phyloP scores from a whole-genome alignment of 179 eudicot genomes.

The Patellifolia procumbens region DNA sequence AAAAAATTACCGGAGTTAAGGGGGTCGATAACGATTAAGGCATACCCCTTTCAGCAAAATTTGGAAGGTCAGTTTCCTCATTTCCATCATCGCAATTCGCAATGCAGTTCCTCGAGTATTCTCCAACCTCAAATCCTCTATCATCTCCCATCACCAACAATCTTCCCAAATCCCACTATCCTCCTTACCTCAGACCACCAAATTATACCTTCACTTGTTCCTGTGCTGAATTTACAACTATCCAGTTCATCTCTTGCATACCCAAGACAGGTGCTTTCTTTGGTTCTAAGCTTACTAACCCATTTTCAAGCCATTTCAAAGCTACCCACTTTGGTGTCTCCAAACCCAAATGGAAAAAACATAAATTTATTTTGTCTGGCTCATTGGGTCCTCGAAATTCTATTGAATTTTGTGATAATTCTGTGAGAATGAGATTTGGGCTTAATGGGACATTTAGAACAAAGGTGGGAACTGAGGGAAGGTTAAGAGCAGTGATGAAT shows the following conservation, averaged over 20 bases:
- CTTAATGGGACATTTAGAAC: conserved; percentile 12
- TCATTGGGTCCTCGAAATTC: conserved; percentile 18
- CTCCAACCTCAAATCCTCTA: conserved; percentile 15
- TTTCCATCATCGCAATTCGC: background rate
- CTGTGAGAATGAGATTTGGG: conserved; percentile 16
- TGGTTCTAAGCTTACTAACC: conserved; percentile 19
- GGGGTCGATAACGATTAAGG: background rate
- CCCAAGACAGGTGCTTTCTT: background rate
- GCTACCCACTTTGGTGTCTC: conserved; percentile 26
- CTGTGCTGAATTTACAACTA: background rate
- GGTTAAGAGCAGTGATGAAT: conserved; percentile 48
- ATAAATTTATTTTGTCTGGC: conserved; percentile 12
- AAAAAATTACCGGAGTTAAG: too few species aligned
- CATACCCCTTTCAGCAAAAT: background rate
- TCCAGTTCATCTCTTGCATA: conserved; percentile 20
- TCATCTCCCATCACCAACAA: conserved; percentile 13
- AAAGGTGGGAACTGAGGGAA: conserved; percentile 24
- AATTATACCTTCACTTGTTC: conserved; percentile 1
- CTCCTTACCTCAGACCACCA: background rate
- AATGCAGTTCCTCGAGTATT: conserved; percentile 19
- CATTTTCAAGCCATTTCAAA: too few species aligned
- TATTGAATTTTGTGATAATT: conserved; percentile 16
- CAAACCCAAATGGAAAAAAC: conserved; percentile 22
- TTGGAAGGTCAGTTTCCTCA: background rate
- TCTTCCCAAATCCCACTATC: background rate